Percentiles rank a stretch among this genome's conserved stretches.
Conservation (phyloP, 257 asterid species). For the Solanum medicagineum region DNA sequence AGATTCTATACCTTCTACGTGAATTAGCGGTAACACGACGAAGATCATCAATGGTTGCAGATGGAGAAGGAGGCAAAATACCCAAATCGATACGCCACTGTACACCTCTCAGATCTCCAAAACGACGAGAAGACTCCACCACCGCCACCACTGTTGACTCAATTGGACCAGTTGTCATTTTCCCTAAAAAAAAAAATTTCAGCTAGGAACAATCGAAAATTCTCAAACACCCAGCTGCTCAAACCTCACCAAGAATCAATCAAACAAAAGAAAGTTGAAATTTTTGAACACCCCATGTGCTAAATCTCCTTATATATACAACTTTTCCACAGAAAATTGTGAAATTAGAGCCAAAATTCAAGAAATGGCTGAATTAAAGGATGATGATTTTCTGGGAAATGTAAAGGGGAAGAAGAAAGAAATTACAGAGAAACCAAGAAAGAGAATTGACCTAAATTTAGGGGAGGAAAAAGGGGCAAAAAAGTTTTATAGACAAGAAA, state of each 20-base stretch:
- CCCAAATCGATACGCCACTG: constrained; percentile 96
- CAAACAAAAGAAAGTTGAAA: not conserved
- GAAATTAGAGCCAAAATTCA: not conserved
- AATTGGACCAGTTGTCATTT: not conserved
- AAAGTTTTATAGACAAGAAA: not conserved
- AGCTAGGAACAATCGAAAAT: not conserved
- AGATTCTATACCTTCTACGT: constrained; percentile 63
- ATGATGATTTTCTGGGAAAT: not conserved
- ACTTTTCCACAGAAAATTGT: not conserved
- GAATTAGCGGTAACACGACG: constrained; percentile 83
- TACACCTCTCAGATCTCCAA: constrained; percentile 70
- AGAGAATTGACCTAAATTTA: not conserved
- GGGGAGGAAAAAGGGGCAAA: not conserved
- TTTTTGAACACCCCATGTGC: not conserved
- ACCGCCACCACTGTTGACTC: not conserved
- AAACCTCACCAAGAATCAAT: not conserved
- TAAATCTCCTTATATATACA: not conserved
- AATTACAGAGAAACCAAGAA: not conserved
- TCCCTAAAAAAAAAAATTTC: not conserved
- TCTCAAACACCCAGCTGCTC: not conserved
- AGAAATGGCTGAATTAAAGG: not conserved
- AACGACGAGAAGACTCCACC: constrained; percentile 5
- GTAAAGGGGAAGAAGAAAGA: not conserved
- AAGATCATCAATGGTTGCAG: constrained; percentile 65
- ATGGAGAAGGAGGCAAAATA: constrained; percentile 61